Evolutionary conservation across 371 early-diverging fungal genomes (phyloP).

Genomic region (Apophysomyces elegans): DNA sequence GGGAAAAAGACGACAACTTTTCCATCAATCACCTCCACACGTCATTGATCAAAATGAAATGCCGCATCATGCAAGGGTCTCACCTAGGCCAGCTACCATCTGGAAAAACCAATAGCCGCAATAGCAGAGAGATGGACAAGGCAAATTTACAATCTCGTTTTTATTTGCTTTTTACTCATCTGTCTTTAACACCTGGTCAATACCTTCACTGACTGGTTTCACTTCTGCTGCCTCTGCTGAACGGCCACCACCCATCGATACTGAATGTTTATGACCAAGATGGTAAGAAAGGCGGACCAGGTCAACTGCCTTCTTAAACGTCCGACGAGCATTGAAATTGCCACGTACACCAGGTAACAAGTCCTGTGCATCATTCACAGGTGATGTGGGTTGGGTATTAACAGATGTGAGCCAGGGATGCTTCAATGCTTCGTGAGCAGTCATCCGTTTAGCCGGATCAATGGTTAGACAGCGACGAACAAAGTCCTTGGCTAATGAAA

Average conservation of each 20-base stretch:
- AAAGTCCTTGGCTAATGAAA: constrained; percentile 79
- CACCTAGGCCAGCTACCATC: background rate
- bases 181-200: constrained; percentile 48
- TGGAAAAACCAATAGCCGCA: no score
- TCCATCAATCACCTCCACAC: no score
- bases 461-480: constrained; percentile 75
- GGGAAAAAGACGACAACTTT: background rate
- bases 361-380: constrained; percentile 43
- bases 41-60: background rate
- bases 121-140: background rate
- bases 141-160: background rate
- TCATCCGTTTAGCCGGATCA: constrained; percentile 74
- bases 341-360: constrained; percentile 80
- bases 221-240: constrained; percentile 25
- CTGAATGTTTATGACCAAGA: constrained; percentile 43
- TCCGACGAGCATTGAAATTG: constrained; percentile 83
- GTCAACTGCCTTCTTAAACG: constrained; percentile 74
- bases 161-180: constrained; percentile 11
- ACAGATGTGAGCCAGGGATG: constrained; percentile 72
- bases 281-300: constrained; percentile 56
- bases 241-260: constrained; percentile 26
- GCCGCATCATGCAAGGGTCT: background rate
- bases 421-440: constrained; percentile 73
- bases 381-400: constrained; percentile 34
- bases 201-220: constrained; percentile 51